Evolutionary conservation across 108 stramenopile species (phyloP), one percentile per base, ranked within the genome.

Genomic region (Chaetoceros tenuissimus): DNA sequence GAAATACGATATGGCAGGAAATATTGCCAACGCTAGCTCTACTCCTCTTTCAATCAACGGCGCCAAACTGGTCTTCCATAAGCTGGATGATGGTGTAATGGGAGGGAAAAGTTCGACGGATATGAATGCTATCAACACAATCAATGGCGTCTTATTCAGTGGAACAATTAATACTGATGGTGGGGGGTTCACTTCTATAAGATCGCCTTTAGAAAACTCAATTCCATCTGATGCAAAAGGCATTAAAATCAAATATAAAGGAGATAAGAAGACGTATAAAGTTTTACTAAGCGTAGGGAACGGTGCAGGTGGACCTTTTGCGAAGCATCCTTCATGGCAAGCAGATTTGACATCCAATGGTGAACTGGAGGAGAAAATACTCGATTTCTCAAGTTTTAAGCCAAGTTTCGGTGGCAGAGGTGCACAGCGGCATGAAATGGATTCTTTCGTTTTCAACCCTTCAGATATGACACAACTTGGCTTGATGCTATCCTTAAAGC

Each of bases 191-290:
- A 60, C 67, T 34, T 81, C 80, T 7, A 81, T 87, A 28, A 71
- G 85, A 46, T 53, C 81, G 0, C 62, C 64, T 2, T 21, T 83
- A 28, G 59, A 73, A 23, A 27, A 47, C 1, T 48, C 46, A 8
- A 28, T 71, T 31, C 22, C 23, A n/a, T 27, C 67, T 20, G 64
- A 67, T 43, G 70, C 53, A 1, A 52, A 51, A 10, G 69, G 64
- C 26, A 53, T 87, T 31, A 50, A 60, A 43, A 50, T 80, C 10
- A 44, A 50, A 2, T 71, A 66, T 44, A 24, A 45, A 5, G 85
- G 82, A 25, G 85, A 87, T 62, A 82, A 82, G 0, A 82, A 82
- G 64, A 87, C 85, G 10, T 87, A 79, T 68, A 87, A 87, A 57
- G 29, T 87, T 3, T 46, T 77, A 2, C 46, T 87, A 20, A 73